Evolutionary conservation across 2,329 filamentous ascomycete genomes (phyloP), one percentile per base, ranked within the genome.

Genomic region (Colletotrichum filicis): DNA sequence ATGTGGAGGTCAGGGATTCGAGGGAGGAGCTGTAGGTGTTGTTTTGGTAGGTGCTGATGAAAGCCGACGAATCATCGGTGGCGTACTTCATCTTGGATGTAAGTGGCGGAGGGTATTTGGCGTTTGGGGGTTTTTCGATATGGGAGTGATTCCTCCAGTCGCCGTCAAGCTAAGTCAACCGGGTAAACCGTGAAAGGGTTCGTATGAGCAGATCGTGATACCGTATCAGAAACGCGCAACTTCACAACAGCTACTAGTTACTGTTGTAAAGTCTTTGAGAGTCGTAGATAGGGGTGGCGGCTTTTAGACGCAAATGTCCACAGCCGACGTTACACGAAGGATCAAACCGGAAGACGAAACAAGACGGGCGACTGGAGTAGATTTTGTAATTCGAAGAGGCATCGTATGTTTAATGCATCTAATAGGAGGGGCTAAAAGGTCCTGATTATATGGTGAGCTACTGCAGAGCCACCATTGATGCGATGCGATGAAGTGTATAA

Each of bases 1-100:
- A 95, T 68, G 93, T 93, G 35, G 94, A 95, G 71, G 93, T 91
- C 77, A 93, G 94, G 69, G 92, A 92, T 79, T 92, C 90, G 86
- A 95, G 85, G 55, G 92, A 92, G 73, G 91, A 89, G 80, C 89
- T 90, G 83, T 94, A 95, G 76, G 91, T 89, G 73, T 84, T 84
- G 85, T 88, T 87, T 81, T 81, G 84, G 79, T 85, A 82, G 77
- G 83, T 80, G 75, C 82, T 82, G 82, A 85, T 83, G 80, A 86
- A 87, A 82, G 85, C 84, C 83, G 88, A 85, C 82, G 87, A 88
- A 80, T 85, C 82, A 82, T 85, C 80, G 79, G 86, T 83, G 82
- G 85, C 84, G 84, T 83, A 86, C 85, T 85, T 85, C 90, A 92
- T 92, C 83, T 91, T 92, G 85, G 79, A 66, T 67, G 26, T 58